phyloP scores from a whole-genome alignment of 257 asterid species.

The Primulina eburnea region DNA sequence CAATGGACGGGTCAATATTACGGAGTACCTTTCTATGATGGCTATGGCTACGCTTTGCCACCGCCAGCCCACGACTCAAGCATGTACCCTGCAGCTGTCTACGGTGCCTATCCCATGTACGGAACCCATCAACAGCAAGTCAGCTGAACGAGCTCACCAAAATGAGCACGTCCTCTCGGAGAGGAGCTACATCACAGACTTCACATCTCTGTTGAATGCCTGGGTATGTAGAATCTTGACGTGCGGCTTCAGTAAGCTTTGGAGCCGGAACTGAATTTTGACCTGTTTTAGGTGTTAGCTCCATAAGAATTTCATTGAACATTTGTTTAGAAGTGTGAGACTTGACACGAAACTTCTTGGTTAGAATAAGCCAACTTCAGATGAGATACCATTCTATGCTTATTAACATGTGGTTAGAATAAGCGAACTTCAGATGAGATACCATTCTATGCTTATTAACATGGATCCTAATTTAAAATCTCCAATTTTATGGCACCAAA shows the following conservation, averaged over 20 bases:
- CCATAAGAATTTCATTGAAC: constrained; percentile 37
- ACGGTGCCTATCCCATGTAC: constrained; percentile 76
- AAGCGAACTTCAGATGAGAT: constrained; percentile 36
- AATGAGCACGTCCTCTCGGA: not conserved
- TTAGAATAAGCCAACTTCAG: constrained; percentile 53
- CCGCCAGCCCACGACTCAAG: constrained; percentile 64
- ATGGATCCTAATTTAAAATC: too few relatives aligned
- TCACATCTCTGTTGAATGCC: constrained; percentile 28
- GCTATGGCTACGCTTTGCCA: constrained; percentile 71
- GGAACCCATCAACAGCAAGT: constrained; percentile 93
- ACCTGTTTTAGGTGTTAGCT: constrained; percentile 44
- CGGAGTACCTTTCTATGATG: constrained; percentile 76
- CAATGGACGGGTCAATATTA: constrained; percentile 85
- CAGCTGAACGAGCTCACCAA: constrained; percentile 39
- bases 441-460: not conserved
- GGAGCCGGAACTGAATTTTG: constrained; percentile 74
- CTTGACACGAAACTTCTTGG: constrained; percentile 44
- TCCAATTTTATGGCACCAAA: not conserved
- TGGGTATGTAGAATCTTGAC: constrained; percentile 35
- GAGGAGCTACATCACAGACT: constrained; percentile 25
- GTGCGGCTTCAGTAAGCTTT: constrained; percentile 32
- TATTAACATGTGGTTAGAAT: constrained; percentile 36
- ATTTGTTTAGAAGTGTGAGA: constrained; percentile 54
- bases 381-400: not conserved
- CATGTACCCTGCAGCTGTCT: constrained; percentile 72